Evolutionary conservation across 2,329 filamentous ascomycete species (phyloP).

Genomic region (Fusarium redolens): DNA sequence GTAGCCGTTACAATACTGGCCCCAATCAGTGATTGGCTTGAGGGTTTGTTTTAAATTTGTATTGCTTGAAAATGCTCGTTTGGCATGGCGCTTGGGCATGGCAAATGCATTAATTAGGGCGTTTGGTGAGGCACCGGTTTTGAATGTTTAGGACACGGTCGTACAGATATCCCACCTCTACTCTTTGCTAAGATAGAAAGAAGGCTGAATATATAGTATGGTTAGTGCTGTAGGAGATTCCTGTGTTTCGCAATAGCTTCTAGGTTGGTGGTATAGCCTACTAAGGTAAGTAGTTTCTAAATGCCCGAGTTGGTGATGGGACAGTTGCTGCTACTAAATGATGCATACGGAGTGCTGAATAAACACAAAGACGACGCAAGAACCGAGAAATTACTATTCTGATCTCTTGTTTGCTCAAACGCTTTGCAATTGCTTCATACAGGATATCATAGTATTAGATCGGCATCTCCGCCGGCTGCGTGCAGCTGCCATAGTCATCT

Average conservation of each 20-base stretch:
- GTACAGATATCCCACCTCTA: conserved; percentile 37
- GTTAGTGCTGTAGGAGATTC: not conserved
- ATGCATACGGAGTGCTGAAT: not conserved
- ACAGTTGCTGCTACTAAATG: not conserved
- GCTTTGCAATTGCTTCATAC: not conserved
- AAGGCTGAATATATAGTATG: not conserved
- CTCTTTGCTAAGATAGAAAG: conserved; percentile 16
- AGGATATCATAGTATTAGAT: not conserved
- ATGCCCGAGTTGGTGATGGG: not conserved
- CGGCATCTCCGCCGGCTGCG: conserved; percentile 7
- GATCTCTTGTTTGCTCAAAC: not conserved
- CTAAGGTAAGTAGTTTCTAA: not conserved
- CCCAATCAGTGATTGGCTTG: conserved; percentile 45
- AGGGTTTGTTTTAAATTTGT: not conserved
- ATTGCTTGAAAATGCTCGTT: conserved; percentile 13
- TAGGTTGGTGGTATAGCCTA: not conserved
- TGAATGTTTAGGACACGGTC: conserved; percentile 19
- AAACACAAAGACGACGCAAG: not conserved
- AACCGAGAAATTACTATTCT: not conserved
- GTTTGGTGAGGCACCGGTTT: conserved; percentile 30
- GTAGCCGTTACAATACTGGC: conserved; percentile 67
- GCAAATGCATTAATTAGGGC: conserved; percentile 39
- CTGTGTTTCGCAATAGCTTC: not conserved
- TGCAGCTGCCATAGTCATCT: conserved; percentile 14
- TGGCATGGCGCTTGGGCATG: conserved; percentile 40